These are phyloP conservation scores for Capsella rubella DNA, from an alignment of 441 rosid species.

Conservation along the genomic window DNA sequence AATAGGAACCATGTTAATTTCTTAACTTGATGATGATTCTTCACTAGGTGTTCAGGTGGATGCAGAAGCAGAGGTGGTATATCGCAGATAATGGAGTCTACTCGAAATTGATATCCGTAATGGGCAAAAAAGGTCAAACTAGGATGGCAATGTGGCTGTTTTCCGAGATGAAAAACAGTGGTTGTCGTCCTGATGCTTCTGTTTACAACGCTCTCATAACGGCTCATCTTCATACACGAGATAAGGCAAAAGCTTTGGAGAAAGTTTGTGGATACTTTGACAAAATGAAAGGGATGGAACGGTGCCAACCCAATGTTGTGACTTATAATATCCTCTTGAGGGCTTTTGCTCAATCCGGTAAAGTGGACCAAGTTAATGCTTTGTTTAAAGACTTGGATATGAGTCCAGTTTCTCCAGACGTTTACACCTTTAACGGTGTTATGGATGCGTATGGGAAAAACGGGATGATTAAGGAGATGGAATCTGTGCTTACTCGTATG, in stretches of 20 bases:
- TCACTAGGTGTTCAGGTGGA: slow-evolving; percentile 78
- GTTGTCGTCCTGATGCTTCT: slow-evolving; percentile 88
- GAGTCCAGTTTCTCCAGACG: slow-evolving; percentile 69
- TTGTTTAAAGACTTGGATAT: slow-evolving; percentile 79
- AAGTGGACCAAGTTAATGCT: slow-evolving; percentile 69
- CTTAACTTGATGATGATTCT: slow-evolving; percentile 17
- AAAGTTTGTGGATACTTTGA: slow-evolving; percentile 79
- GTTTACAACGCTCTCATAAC: slow-evolving; percentile 87
- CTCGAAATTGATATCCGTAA: slow-evolving; percentile 79
- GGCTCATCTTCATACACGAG: slow-evolving; percentile 84
- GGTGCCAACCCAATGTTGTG: slow-evolving; percentile 82
- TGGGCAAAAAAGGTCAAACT: slow-evolving; percentile 90
- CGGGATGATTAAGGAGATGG: slow-evolving; percentile 93
- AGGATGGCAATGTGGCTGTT: slow-evolving; percentile 98
- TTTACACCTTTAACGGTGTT: slow-evolving; percentile 82
- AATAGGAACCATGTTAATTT: background rate
- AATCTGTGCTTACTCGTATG: slow-evolving; percentile 76
- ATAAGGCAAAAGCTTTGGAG: slow-evolving; percentile 76
- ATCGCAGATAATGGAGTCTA: slow-evolving; percentile 86
- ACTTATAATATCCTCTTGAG: slow-evolving; percentile 89
- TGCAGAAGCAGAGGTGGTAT: slow-evolving; percentile 95
- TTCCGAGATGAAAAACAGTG: slow-evolving; percentile 93
- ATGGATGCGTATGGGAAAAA: slow-evolving; percentile 96
- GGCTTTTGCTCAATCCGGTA: slow-evolving; percentile 82
- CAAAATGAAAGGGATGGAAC: slow-evolving; percentile 80